These are phyloP conservation scores for Metschnikowia noctiluminum DNA, from an alignment of 805 yeast genomes.

Conservation along the genomic window DNA sequence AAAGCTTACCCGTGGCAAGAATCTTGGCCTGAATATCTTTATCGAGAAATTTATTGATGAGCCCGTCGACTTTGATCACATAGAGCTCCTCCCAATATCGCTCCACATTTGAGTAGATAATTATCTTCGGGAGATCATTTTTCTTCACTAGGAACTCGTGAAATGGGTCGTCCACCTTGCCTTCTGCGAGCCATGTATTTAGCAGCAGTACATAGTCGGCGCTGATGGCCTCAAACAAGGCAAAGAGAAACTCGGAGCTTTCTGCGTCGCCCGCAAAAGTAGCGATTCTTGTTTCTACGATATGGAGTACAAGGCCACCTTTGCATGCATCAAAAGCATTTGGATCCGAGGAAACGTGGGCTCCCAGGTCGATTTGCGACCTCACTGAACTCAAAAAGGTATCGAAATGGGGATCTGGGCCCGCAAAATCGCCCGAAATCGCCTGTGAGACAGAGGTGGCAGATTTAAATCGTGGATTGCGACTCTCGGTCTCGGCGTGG, in stretches of 20 bases:
- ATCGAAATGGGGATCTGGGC: slow-evolving; percentile 24
- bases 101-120: slow-evolving; percentile 44
- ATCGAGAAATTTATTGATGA: slow-evolving; percentile 60
- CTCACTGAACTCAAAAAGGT: slow-evolving; percentile 37
- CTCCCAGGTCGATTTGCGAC: slow-evolving; percentile 43
- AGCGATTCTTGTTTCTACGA: slow-evolving; percentile 57
- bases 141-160: slow-evolving; percentile 71
- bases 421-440: slow-evolving; percentile 8
- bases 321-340: slow-evolving; percentile 53
- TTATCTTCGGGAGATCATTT: slow-evolving; percentile 23
- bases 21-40: slow-evolving; percentile 59
- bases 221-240: slow-evolving; percentile 57
- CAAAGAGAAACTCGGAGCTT: slow-evolving; percentile 49
- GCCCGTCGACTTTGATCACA: slow-evolving; percentile 68
- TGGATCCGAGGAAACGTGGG: slow-evolving; percentile 48
- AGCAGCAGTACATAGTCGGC: slow-evolving; percentile 62
- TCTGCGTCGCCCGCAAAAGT: slow-evolving; percentile 62
- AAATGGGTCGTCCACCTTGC: slow-evolving; percentile 72
- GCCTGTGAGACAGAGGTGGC: slow-evolving; percentile 15
- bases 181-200: slow-evolving; percentile 75
- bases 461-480: slow-evolving; percentile 20
- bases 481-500: slow-evolving; percentile 43
- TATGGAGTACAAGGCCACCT: slow-evolving; percentile 72
- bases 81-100: slow-evolving; percentile 74
- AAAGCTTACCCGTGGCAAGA: slow-evolving; percentile 77